Evolutionary conservation across 176 grass and related monocot genomes (phyloP).

Genomic region (Hordeum marinum): DNA sequence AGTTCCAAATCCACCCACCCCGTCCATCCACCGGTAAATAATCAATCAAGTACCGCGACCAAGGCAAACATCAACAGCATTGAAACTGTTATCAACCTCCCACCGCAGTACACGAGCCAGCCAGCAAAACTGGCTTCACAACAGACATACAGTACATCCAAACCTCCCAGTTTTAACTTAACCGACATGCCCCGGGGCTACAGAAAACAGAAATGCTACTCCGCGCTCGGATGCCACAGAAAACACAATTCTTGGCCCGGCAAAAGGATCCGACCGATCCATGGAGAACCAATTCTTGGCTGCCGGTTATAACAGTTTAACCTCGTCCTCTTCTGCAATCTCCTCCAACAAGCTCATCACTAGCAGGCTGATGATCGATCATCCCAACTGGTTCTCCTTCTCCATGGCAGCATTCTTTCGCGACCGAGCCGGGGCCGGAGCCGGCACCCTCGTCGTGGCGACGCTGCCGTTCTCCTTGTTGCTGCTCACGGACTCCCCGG

Average conservation of each 20-base stretch:
- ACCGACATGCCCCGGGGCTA: not conserved
- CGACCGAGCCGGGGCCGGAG: not conserved
- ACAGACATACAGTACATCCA: not conserved
- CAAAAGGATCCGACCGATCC: not conserved
- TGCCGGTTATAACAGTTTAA: not conserved
- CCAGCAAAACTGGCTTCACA: constrained; percentile 33
- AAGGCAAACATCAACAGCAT: not conserved
- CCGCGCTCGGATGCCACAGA: not conserved
- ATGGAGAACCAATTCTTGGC: not conserved
- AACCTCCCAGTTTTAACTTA: not conserved
- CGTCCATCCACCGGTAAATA: not conserved
- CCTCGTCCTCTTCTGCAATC: not conserved
- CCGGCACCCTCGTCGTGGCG: not conserved
- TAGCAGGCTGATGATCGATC: not conserved
- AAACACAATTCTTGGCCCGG: not conserved
- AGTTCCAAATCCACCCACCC: too few species aligned
- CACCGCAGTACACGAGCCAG: constrained; percentile 10
- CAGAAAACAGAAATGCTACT: not conserved
- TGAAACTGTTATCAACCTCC: constrained; percentile 34
- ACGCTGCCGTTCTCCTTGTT: constrained; percentile 44
- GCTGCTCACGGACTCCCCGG: constrained; percentile 27
- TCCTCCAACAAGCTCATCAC: not conserved
- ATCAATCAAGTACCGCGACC: not conserved
- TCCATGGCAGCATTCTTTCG: not conserved
- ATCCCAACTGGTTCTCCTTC: constrained; percentile 4